Evolutionary conservation across 2,329 filamentous ascomycete genomes (phyloP).

Genomic region (Microcera coccophila): DNA sequence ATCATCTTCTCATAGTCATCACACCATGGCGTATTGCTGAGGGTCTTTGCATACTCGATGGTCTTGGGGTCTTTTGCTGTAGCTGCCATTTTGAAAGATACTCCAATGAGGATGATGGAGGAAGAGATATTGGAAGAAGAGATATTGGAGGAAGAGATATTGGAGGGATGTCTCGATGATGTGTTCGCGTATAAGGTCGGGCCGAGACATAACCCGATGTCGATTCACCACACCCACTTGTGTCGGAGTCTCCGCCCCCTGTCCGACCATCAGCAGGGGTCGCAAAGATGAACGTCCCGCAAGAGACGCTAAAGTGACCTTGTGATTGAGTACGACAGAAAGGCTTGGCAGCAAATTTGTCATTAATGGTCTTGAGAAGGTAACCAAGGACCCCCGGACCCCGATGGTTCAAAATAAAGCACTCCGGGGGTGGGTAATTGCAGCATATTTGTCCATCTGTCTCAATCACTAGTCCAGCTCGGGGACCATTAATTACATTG

Average conservation of each 20-base stretch:
- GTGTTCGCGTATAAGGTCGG: background rate
- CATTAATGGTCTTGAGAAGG: no score
- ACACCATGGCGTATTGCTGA: constrained; percentile 51
- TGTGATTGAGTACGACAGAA: no score
- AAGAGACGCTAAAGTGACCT: no score
- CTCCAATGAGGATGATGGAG: background rate
- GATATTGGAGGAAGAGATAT: background rate
- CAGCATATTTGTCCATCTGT: no score
- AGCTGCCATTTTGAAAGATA: constrained; percentile 22
- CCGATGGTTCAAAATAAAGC: no score
- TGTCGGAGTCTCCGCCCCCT: background rate
- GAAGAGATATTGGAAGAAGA: background rate
- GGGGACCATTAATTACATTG: no score
- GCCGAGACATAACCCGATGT: background rate
- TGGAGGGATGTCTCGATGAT: background rate
- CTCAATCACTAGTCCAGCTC: no score
- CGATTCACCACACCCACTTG: background rate
- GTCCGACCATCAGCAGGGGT: no score
- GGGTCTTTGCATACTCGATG: constrained; percentile 43
- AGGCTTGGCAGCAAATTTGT: no score
- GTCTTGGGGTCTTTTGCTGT: constrained; percentile 37
- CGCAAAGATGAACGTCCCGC: no score
- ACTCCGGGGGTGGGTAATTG: no score
- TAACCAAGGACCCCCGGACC: no score
- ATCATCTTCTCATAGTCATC: constrained; percentile 62